Base-by-base conservation (phyloP, 768 basidiomycete genomes). In the Pisolithus orientalis region DNA sequence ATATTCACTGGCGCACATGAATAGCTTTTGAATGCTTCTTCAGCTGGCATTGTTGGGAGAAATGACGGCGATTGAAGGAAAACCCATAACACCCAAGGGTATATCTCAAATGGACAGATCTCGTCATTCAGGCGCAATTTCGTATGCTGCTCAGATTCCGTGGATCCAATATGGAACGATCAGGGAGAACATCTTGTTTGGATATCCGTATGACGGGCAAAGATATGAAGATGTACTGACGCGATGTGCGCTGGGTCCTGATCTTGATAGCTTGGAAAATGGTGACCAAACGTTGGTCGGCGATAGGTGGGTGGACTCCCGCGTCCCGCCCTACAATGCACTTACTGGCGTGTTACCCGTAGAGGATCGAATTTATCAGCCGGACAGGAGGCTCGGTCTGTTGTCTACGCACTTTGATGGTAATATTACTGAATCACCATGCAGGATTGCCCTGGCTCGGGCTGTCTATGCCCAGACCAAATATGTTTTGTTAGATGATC, bases 211-310 rank as follows among this genome's bases (percentile, higher is more conserved):
- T 40, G 85, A 88, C 49, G 81, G 87, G 56, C 80, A 84, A 55
- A 73, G 90, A 47, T 94, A 94, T 57, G 70, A 84, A 8, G 74
- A 72, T 0, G 90, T 92, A 27, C 65, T 94, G n/a, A 84, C 90
- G 48, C 86, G 82, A 11, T 97, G 94, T 62, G 93, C 92, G 1
- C 67, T 98, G 49, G 71, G 65, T 28, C 82, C 87, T 0, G 95
- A 98, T 72, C 67, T 98, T 52, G 80, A 86, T 6, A 78, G 93
- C 10, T 67, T 97, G 1, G 90, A 94, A 52, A 85, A 94, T 60
- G 95, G 95, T 0, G 93, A 91, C 62, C 72, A 69, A 50, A 93
- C 90, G 1, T 87, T 91, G 68, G 89, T 94, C 57, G 91, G 91
- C 13, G 84, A 82, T 13, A 74, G 83, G 75, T 79, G 47, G 11